These are phyloP conservation scores for Hysterium pulicare DNA, from an alignment of 2,329 filamentous ascomycete genomes.

Conservation along the genomic window DNA sequence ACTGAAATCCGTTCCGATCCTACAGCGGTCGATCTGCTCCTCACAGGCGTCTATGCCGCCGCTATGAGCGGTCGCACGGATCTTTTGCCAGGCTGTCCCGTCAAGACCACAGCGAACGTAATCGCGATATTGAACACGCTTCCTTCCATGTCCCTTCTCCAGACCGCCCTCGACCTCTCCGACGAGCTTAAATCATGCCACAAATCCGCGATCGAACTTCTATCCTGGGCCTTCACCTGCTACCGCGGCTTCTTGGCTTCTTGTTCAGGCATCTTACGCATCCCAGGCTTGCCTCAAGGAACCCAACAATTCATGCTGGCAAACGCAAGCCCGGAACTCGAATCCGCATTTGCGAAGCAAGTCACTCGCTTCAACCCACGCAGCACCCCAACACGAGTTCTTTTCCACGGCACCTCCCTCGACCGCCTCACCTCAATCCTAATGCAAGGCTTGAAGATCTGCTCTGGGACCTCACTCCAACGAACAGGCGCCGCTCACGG, in stretches of 20 bases:
- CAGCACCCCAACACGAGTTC: slow-evolving; percentile 14
- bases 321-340: slow-evolving; percentile 23
- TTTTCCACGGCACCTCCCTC: slow-evolving; percentile 33
- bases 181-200: slow-evolving; percentile 12
- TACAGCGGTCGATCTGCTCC: slow-evolving; percentile 27
- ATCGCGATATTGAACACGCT: slow-evolving; percentile 23
- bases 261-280: slow-evolving; percentile 20
- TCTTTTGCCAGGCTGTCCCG: slow-evolving; percentile 28
- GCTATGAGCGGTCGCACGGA: slow-evolving; percentile 15
- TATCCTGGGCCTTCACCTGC: slow-evolving; percentile 28
- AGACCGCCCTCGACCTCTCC: slow-evolving; percentile 15
- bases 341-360: slow-evolving; percentile 17
- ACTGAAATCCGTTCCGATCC: slow-evolving; percentile 28
- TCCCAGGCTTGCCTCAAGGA: slow-evolving; percentile 25
- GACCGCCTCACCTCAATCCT: slow-evolving; percentile 32
- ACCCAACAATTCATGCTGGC: slow-evolving; percentile 33
- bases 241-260: slow-evolving; percentile 28
- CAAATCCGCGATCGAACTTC: slow-evolving; percentile 20
- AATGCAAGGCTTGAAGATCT: slow-evolving; percentile 22
- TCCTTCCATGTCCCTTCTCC: slow-evolving; percentile 20
- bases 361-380: slow-evolving; percentile 4
- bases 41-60: slow-evolving; percentile 25
- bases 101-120: slow-evolving; percentile 10
- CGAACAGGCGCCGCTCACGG: slow-evolving; percentile 29
- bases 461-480: slow-evolving; percentile 27